Conservation (phyloP, 2,329 filamentous ascomycete species). For the Colletotrichum viniferum region DNA sequence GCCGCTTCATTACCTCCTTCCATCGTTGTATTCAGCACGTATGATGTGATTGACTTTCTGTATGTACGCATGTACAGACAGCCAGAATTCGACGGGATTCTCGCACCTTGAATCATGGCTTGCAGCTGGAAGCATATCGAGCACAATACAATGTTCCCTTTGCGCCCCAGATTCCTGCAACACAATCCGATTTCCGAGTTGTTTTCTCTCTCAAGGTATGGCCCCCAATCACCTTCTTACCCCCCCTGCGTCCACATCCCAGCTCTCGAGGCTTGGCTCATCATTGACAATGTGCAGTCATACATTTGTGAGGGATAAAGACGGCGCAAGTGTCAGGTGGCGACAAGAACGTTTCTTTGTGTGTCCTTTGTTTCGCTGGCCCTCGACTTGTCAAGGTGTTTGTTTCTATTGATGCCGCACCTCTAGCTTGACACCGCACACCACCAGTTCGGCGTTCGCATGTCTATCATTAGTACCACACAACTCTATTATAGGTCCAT, state of each 20-base stretch:
- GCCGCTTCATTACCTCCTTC: not conserved
- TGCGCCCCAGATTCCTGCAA: not conserved
- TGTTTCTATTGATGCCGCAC: not conserved
- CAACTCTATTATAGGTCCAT: not conserved
- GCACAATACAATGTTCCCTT: not conserved
- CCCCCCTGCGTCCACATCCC: not conserved
- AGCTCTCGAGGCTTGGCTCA: not conserved
- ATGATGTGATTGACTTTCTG: not conserved
- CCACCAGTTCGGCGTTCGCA: not conserved
- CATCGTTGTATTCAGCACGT: not conserved
- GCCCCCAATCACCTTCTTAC: not conserved
- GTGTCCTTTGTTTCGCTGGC: not conserved
- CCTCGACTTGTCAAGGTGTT: not conserved
- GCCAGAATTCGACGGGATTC: not conserved
- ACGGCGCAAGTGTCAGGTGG: not conserved
- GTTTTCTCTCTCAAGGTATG: not conserved
- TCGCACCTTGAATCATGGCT: not conserved
- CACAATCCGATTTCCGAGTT: not conserved
- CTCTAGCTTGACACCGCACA: not conserved
- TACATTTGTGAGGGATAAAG: not conserved
- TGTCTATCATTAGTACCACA: not conserved
- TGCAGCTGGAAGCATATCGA: not conserved
- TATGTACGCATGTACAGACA: not conserved
- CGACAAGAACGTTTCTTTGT: not conserved
- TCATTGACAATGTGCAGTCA: not conserved